phyloP scores from a whole-genome alignment of 164 flowering plant species.

The Aristolochia contorta region DNA sequence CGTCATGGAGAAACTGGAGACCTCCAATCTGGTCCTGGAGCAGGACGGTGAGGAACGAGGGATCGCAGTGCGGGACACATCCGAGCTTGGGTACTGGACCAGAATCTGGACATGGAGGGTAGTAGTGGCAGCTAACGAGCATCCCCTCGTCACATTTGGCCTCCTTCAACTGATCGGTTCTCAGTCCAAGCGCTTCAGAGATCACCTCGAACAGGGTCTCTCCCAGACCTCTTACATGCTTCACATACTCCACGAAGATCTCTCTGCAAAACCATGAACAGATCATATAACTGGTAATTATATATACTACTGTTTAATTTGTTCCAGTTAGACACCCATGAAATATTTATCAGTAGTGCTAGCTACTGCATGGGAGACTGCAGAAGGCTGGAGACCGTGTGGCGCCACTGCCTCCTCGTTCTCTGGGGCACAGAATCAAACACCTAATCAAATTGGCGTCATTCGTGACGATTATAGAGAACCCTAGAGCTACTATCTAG shows the following conservation, averaged over 20 bases:
- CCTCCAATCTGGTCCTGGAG: conserved; percentile 39
- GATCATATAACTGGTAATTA: no score
- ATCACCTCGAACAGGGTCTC: conserved; percentile 14
- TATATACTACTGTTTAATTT: no score
- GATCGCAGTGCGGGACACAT: conserved; percentile 26
- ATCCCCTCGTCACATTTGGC: conserved; percentile 15
- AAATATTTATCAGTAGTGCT: no score
- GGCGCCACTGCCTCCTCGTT: conserved; percentile 16
- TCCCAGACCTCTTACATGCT: conserved; percentile 14
- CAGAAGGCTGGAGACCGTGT: no score
- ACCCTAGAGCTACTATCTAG: no score
- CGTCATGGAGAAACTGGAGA: conserved; percentile 30
- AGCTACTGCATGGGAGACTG: no score
- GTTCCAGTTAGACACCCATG: no score
- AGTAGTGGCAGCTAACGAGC: conserved; percentile 20
- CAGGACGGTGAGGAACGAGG: conserved; percentile 29
- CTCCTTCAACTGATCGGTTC: conserved; percentile 7
- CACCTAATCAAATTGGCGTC: not conserved
- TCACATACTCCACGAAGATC: conserved; percentile 12
- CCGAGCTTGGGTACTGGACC: conserved; percentile 31
- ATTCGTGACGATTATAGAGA: no score
- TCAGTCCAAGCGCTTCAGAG: conserved; percentile 25
- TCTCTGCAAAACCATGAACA: conserved; percentile 14
- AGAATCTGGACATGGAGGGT: conserved; percentile 44
- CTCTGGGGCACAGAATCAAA: conserved; percentile 19